Conservation (phyloP, 495 filamentous ascomycete species). For the Xylaria palmicola region DNA sequence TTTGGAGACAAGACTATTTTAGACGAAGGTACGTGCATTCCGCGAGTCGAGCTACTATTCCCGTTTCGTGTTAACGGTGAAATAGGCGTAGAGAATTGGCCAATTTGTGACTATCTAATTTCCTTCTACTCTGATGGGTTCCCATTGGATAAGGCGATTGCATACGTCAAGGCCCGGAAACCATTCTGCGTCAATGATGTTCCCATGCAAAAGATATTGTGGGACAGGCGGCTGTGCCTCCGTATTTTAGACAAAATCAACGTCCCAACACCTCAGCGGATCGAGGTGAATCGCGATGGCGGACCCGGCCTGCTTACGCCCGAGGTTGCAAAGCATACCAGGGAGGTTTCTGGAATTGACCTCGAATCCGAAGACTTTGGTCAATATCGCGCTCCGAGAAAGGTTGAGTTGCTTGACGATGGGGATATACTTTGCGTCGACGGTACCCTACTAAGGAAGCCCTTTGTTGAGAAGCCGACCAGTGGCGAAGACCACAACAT, state of each 20-base stretch:
- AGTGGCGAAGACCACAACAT: constrained; percentile 99
- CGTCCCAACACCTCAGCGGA: constrained; percentile 80
- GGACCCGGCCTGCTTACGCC: constrained; percentile 74
- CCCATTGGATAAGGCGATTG: constrained; percentile 93
- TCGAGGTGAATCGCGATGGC: constrained; percentile 95
- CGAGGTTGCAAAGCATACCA: constrained; percentile 75
- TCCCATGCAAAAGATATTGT: constrained; percentile 96
- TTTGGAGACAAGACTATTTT: constrained; percentile 99
- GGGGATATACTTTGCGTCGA: constrained; percentile 87
- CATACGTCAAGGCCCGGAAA: constrained; percentile 85
- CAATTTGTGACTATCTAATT: constrained; percentile 85
- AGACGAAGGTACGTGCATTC: constrained; percentile 66
- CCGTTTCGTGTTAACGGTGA: constrained; percentile 21
- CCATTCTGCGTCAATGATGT: constrained; percentile 97
- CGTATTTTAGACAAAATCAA: constrained; percentile 82
- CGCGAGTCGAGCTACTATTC: not conserved
- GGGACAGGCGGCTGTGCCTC: constrained; percentile 90
- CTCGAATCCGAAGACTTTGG: constrained; percentile 76
- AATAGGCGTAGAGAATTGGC: constrained; percentile 69
- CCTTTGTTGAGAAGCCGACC: constrained; percentile 98
- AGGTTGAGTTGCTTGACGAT: constrained; percentile 80
- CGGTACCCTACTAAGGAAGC: constrained; percentile 77
- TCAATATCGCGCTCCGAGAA: constrained; percentile 57
- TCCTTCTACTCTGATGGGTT: constrained; percentile 98
- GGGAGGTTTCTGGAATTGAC: constrained; percentile 73